phyloP scores from a whole-genome alignment of 345 rosid genomes.

The Linum trigynum region DNA sequence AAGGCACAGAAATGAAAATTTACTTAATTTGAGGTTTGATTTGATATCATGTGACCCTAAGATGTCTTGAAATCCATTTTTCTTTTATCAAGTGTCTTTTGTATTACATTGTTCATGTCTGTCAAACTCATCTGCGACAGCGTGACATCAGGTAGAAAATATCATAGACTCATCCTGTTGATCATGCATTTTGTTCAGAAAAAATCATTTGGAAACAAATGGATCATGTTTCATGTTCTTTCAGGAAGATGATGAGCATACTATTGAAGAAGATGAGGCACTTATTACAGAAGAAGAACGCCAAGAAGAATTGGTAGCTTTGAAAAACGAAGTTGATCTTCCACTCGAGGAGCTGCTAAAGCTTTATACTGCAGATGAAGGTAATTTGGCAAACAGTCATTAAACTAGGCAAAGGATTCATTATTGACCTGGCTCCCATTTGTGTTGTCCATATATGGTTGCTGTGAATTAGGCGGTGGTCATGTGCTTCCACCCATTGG shows the following conservation, averaged over 20 bases:
- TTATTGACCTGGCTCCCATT: background rate
- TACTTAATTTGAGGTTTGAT: background rate
- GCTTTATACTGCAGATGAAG: constrained; percentile 46
- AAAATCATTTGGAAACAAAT: background rate
- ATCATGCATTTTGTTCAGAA: background rate
- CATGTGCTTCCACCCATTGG: background rate
- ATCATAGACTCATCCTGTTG: background rate
- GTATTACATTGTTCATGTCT: background rate
- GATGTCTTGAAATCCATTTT: background rate
- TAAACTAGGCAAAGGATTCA: too few relatives aligned
- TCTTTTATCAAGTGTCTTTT: background rate
- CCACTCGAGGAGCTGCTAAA: constrained; percentile 84
- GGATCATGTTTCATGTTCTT: constrained; percentile 24
- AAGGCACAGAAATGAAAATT: background rate
- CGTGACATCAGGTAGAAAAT: background rate
- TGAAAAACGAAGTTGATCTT: constrained; percentile 67
- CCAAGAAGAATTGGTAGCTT: constrained; percentile 80
- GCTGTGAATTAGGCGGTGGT: background rate
- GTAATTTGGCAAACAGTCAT: constrained; percentile 17
- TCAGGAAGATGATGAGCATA: constrained; percentile 98
- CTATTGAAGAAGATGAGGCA: constrained; percentile 91
- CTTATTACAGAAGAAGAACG: constrained; percentile 75
- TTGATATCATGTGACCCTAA: background rate
- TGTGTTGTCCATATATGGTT: background rate
- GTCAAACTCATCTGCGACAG: background rate